Evolutionary conservation across 2,329 filamentous ascomycete genomes (phyloP).

Genomic region (Lasiodiplodia theobromae): DNA sequence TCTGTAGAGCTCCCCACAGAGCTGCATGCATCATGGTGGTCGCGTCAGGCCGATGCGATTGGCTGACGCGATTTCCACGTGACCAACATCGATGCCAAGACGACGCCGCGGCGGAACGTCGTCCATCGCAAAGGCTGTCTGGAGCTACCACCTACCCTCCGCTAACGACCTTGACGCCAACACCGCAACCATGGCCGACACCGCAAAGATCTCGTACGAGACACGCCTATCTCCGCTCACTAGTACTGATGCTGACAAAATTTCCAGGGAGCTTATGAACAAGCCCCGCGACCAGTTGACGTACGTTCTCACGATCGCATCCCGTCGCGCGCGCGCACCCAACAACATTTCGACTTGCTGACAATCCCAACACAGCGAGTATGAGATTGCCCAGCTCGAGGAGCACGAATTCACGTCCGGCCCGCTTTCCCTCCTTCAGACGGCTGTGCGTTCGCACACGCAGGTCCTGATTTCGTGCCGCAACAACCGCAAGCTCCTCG

Average conservation of each 20-base stretch:
- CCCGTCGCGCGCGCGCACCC: background rate
- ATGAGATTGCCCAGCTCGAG: constrained; percentile 83
- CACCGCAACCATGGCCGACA: constrained; percentile 39
- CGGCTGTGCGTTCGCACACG: constrained; percentile 90
- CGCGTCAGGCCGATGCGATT: constrained; percentile 4
- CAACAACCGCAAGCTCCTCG: constrained; percentile 97
- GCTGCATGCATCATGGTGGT: constrained; percentile 11
- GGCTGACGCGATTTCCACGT: constrained; percentile 2
- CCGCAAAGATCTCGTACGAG: constrained; percentile 53
- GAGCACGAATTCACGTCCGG: constrained; percentile 82
- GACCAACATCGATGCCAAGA: background rate
- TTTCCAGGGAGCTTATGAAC: constrained; percentile 79
- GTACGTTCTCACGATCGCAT: constrained; percentile 61
- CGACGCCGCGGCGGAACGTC: constrained; percentile 1
- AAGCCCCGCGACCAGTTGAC: constrained; percentile 92
- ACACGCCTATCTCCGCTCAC: background rate
- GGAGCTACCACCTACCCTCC: constrained; percentile 2
- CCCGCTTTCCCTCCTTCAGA: constrained; percentile 92
- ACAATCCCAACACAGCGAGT: constrained; percentile 67
- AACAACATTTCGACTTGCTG: constrained; percentile 17
- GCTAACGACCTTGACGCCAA: background rate
- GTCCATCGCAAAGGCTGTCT: constrained; percentile 25
- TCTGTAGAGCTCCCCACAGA: constrained; percentile 15
- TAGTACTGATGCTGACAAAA: constrained; percentile 36
- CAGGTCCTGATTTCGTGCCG: constrained; percentile 97